Evolutionary conservation across 192 early-diverging fungal species (phyloP), one percentile per base, ranked within the genome.

Genomic region (Linnemannia hyalina): DNA sequence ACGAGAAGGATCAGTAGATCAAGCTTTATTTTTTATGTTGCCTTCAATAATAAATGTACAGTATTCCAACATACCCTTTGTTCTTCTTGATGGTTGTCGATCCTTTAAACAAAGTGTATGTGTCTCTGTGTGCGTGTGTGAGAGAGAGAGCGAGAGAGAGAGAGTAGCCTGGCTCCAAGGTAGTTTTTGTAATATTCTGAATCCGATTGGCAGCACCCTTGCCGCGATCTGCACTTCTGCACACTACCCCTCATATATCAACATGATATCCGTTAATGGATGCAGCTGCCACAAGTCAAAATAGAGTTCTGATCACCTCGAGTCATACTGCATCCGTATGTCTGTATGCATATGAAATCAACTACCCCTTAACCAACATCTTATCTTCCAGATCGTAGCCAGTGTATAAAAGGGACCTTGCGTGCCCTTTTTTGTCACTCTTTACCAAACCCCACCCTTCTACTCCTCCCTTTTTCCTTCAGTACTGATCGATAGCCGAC

Each of bases 401-500:
- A 32, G 0, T 9, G 10, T 65, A 13, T 65, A 65, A 32, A 65
- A 65, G 60, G 29, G 11, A n/a, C 6, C 9, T 60, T 55, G 52
- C 55, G 8, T 29, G 60, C 60, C 11, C 26, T 76, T 77, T 35
- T 70, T 75, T 75, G 35, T 68, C 52, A 22, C 68, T 73, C 78
- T 68, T 85, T 60, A 85, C 78, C 78, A 80, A 80, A 65, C 77
- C 76, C 72, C 63, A 68, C 22, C 20, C 40, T 49, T 23, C 38
- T 18, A 40, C 73, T 22, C 36, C n/a, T 38, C 60, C 68, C 47
- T n/a, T 68, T 26, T 29, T 55, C 71, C 63, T 79, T 72, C 74
- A 35, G 84, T 74, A 86, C 54, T 78, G 84, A 86, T 86, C 55
- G 84, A 86, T 86, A 86, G 77, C 55, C 84, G 84, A 86, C 84